A percentile compares a stretch with the other conserved stretches of the same genome.
Evolutionary conservation across 2,329 filamentous ascomycete species (phyloP).

Genomic region (Fusarium acutatum): DNA sequence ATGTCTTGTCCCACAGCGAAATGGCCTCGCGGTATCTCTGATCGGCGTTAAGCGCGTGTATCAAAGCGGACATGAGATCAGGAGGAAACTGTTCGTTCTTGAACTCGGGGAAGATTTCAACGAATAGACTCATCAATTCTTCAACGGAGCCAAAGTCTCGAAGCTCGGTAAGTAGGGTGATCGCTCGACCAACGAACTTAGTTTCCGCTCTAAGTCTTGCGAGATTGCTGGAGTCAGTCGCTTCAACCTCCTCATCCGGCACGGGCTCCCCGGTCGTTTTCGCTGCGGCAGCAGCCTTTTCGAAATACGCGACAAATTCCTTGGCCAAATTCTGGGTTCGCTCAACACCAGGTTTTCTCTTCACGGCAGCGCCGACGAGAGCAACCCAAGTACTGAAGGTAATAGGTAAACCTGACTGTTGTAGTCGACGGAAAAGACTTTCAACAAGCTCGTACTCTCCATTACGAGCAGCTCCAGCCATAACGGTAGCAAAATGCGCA

Average conservation of each 20-base stretch:
- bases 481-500: constrained; percentile 62
- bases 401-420: constrained; percentile 51
- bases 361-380: constrained; percentile 49
- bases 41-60: constrained; percentile 70
- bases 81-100: constrained; percentile 56
- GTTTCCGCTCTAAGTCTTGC: constrained; percentile 38
- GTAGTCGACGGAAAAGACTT: constrained; percentile 54
- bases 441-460: constrained; percentile 54
- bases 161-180: constrained; percentile 47
- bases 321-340: constrained; percentile 40
- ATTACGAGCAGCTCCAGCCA: constrained; percentile 59
- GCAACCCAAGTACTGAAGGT: constrained; percentile 55
- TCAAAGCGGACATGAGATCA: constrained; percentile 69
- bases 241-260: background rate
- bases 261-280: background rate
- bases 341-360: constrained; percentile 32
- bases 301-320: constrained; percentile 44
- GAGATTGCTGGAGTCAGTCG: constrained; percentile 25
- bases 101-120: constrained; percentile 49
- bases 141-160: constrained; percentile 62
- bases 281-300: constrained; percentile 25
- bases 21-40: constrained; percentile 68
- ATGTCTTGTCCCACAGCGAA: constrained; percentile 71
- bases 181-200: constrained; percentile 45
- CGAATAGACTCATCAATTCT: constrained; percentile 65